phyloP scores from a whole-genome alignment of 768 basidiomycete species.

The Boletus huronensis region DNA sequence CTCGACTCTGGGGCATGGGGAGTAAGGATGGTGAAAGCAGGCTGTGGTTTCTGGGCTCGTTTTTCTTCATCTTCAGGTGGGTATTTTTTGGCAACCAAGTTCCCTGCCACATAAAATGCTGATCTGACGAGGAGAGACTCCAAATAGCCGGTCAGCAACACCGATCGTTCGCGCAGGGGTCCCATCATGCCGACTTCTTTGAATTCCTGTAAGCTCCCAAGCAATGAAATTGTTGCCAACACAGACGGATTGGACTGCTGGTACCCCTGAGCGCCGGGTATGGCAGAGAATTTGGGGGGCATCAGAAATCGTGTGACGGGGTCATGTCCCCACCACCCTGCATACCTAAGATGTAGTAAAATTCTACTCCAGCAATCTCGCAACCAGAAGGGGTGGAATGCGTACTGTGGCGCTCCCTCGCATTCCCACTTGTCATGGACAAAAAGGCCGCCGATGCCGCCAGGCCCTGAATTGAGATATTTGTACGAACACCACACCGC shows the following conservation, averaged over 20 bases:
- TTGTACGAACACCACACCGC: constrained; percentile 99
- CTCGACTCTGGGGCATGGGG: constrained; percentile 63
- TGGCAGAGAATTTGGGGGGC: constrained; percentile 79
- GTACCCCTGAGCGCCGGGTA: constrained; percentile 89
- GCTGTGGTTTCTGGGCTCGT: constrained; percentile 4
- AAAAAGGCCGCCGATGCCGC: constrained; percentile 94
- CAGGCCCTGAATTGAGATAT: constrained; percentile 95
- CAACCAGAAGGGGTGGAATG: constrained; percentile 14
- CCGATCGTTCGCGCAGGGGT: constrained; percentile 63
- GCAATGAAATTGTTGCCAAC: constrained; percentile 71
- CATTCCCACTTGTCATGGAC: constrained; percentile 81
- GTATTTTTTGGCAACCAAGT: constrained; percentile 31
- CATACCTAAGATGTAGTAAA: constrained; percentile 50
- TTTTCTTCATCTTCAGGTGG: constrained; percentile 21
- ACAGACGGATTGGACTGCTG: constrained; percentile 95
- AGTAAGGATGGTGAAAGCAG: constrained; percentile 90
- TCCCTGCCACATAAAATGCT: constrained; percentile 55
- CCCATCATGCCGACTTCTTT: constrained; percentile 73
- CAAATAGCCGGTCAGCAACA: constrained; percentile 67
- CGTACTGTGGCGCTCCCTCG: constrained; percentile 59
- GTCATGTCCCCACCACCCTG: constrained; percentile 99
- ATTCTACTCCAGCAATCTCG: constrained; percentile 2
- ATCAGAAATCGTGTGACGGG: constrained; percentile 84
- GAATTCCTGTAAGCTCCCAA: constrained; percentile 82
- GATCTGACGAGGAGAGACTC: constrained; percentile 61